Base-by-base conservation (phyloP, 805 yeast species). In the Candida broadrunensis region DNA sequence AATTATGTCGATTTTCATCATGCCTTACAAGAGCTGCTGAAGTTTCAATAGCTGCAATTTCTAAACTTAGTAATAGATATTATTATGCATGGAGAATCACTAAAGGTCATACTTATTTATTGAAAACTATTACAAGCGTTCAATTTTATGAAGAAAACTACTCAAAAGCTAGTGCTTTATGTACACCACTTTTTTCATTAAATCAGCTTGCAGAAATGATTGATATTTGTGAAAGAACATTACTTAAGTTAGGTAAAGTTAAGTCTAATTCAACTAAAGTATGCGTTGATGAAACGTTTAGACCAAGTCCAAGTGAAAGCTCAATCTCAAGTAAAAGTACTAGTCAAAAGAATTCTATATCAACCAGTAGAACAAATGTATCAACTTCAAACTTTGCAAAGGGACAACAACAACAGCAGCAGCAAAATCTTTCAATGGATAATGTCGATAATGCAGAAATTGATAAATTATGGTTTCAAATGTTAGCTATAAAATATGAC, bases 41-140 rank as follows among this genome's bases (percentile, higher is more conserved):
- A 47, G 60, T 55, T 12, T 58, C 61, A 6, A 56, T 60, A 33
- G 65, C 65, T 3, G 67, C 63, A 4, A 60, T 67, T 15, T 61
- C 66, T 7, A 65, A 64, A 34, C 54, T 67, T 35, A 61, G 68
- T 36, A 56, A 59, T 42, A 43, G 71, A 29, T 66, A 66, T 49
- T 66, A 63, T 44, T 58, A 65, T 42, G 70, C 72, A 2, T 66
- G 72, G 72, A 56, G 67, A 49, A 58, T 66, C 9, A 58, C 68
- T 11, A 65, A 63, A 39, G 61, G 65, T 11, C 70, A 64, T 36
- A 57, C 63, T 0, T 56, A 49, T 36, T 48, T 64, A 30, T 50
- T 68, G 38, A 55, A 57, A 33, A 52, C 56, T 1, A 56, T 64
- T 27, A 61, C 65, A 3, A 51, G 54, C 3, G 45, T 55, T 20